A percentile compares a stretch with the other conserved stretches of the same genome.
These are phyloP conservation scores for Strobilomyces dryophilus DNA, from an alignment of 768 basidiomycete species.

Conservation along the genomic window DNA sequence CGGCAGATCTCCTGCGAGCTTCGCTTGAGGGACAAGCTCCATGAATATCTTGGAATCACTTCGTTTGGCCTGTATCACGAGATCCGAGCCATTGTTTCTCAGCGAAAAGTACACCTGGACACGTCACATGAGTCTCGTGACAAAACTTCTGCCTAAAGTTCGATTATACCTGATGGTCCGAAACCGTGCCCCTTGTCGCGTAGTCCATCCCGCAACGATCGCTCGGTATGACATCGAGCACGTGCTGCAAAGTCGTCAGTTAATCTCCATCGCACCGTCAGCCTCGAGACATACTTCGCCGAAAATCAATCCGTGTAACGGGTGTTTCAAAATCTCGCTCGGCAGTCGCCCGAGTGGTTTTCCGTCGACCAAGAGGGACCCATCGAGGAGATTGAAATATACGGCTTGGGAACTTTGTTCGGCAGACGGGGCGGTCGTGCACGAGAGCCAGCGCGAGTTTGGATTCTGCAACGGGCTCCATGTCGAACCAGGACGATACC, in stretches of 20 bases:
- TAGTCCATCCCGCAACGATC: conserved; percentile 24
- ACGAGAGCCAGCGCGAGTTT: conserved; percentile 18
- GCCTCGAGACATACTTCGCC: conserved; percentile 25
- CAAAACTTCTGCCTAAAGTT: neutral
- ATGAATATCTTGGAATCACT: conserved; percentile 1
- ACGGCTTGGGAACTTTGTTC: conserved; percentile 26
- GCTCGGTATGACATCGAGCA: conserved; percentile 15
- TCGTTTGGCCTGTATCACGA: conserved; percentile 16
- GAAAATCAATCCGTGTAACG: conserved; percentile 29
- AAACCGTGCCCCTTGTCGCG: conserved; percentile 15
- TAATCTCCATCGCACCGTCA: neutral
- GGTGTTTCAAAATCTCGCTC: conserved; percentile 21
- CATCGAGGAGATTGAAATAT: conserved; percentile 37
- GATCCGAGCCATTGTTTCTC: neutral
- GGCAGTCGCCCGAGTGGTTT: conserved; percentile 37
- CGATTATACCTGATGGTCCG: conserved; percentile 14
- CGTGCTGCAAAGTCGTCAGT: neutral
- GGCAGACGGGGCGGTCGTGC: conserved; percentile 4
- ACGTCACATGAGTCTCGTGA: neutral
- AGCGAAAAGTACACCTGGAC: neutral
- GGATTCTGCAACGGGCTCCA: conserved; percentile 19
- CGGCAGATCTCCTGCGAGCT: conserved; percentile 25
- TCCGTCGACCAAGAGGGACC: conserved; percentile 23
- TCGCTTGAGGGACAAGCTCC: conserved; percentile 25
- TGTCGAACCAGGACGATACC: conserved; percentile 19